A percentile compares a stretch with the other conserved stretches of the same genome.
Evolutionary conservation across 2,329 filamentous ascomycete species (phyloP).

Genomic region (Cercospora beticola): DNA sequence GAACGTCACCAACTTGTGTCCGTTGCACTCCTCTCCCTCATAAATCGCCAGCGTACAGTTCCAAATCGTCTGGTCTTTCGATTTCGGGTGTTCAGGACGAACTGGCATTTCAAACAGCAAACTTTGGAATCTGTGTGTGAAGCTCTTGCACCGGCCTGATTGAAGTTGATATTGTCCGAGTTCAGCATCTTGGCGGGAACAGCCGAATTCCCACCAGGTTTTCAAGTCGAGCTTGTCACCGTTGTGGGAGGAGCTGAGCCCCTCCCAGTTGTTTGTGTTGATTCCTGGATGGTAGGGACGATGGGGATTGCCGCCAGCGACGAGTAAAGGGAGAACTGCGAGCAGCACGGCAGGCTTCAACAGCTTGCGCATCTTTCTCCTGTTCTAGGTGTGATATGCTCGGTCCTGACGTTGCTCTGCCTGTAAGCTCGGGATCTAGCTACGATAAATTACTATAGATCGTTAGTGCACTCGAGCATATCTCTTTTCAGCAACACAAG

Average conservation of each 20-base stretch:
- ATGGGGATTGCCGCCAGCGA: background rate
- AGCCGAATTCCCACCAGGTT: constrained; percentile 4
- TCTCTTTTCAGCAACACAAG: background rate
- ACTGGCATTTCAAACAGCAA: constrained; percentile 3
- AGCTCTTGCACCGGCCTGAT: constrained; percentile 4
- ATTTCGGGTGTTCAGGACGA: background rate
- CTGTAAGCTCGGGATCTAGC: background rate
- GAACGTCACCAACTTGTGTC: background rate
- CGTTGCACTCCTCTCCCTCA: background rate
- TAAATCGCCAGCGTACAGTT: background rate
- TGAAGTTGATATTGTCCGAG: background rate
- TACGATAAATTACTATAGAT: background rate
- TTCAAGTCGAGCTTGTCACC: background rate
- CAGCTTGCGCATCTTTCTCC: background rate
- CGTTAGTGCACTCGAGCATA: background rate
- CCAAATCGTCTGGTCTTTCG: constrained; percentile 1
- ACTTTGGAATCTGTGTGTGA: background rate
- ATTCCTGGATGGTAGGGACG: background rate
- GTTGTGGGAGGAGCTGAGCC: background rate
- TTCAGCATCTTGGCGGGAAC: background rate
- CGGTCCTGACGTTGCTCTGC: background rate
- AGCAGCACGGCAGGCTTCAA: background rate
- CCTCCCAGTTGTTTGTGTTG: background rate
- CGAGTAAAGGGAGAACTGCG: background rate
- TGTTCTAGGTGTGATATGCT: background rate